Evolutionary conservation across 2,329 filamentous ascomycete species (phyloP), one percentile per base, ranked within the genome.

Genomic region (Penicillium verrucosum): DNA sequence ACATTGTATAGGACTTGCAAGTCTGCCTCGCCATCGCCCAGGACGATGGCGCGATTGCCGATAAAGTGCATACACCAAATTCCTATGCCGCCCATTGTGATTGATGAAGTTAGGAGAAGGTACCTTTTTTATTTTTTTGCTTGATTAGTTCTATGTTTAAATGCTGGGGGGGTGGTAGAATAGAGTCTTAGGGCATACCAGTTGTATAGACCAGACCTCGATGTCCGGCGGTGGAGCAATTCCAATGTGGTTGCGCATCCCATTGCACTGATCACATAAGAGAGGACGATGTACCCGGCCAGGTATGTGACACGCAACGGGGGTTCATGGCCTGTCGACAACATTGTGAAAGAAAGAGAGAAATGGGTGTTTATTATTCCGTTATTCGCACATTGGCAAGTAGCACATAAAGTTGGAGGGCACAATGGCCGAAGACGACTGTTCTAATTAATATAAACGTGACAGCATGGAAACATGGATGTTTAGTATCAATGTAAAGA

Each of bases 1-100:
- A 83, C 77, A 50, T 83, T 89, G 78, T 94, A 95, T 36, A 84
- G 81, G 50, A 94, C 86, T 62, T 93, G 89, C 11, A 90, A 77
- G 36, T 83, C 76, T 12, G 76, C 60, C 58, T 84, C 74, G 38
- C 88, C 88, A 60, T 85, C 63, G 38, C 81, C 87, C 18, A 96
- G 81, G 27, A 88, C 78, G 59, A 93, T 89, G 14, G 90, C 90
- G 51, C 88, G 82, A 70, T 94, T 93, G 23, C 90, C 90, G 62
- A 94, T 88, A 67, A 89, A 93, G 70, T 94, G 90, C 89, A 89
- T 89, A 65, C 83, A 88, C 87, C 86, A 90, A 57, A 89, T 89
- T 38, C 87, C 80, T 59, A 90, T 85, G 3, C 86, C 88, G 8
- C 88, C 88, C 87, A 91, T 90, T 3, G 85, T 83, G 27, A 89